phyloP scores from a whole-genome alignment of 1,284 basidiomycete species.

The Microbotryum scabiosae region DNA sequence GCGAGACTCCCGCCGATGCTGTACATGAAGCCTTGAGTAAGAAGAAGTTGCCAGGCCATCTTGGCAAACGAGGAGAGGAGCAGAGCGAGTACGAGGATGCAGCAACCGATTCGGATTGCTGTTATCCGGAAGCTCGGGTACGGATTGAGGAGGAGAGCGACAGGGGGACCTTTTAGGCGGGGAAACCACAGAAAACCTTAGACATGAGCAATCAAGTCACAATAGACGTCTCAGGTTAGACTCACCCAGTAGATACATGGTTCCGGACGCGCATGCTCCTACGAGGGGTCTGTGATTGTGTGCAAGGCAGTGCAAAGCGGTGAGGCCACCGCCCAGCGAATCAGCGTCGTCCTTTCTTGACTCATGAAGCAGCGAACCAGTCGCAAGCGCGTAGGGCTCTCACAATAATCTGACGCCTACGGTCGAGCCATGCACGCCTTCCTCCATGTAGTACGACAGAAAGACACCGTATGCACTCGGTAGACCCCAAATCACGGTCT shows the following conservation, averaged over 20 bases:
- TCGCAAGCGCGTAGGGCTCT: no score
- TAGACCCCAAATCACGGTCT: conserved; percentile 44
- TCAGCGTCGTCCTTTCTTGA: not conserved
- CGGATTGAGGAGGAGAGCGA: conserved; percentile 18
- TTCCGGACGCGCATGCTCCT: conserved; percentile 9
- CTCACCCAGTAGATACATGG: conserved; percentile 11
- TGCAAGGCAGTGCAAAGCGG: no score
- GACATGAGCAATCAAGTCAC: no score
- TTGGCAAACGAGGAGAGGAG: conserved; percentile 8
- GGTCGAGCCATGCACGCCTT: not conserved
- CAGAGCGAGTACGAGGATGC: conserved; percentile 5
- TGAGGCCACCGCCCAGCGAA: conserved; percentile 4
- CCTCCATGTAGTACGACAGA: conserved; percentile 8
- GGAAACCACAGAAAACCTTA: accelerated
- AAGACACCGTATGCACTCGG: conserved; percentile 36
- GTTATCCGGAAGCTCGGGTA: conserved; percentile 8
- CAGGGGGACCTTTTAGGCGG: conserved; percentile 5
- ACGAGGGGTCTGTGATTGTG: not conserved
- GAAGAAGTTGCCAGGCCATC: conserved; percentile 36
- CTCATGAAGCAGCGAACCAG: not conserved
- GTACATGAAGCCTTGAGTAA: conserved; percentile 44
- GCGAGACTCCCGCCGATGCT: conserved; percentile 39
- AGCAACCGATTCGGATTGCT: conserved; percentile 9
- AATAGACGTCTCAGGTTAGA: not conserved
- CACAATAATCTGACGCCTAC: no score